Percentiles rank a stretch among this genome's conserved stretches.
These are phyloP conservation scores for Canna indica DNA, from an alignment of 176 grass and related monocot species.

Conservation along the genomic window DNA sequence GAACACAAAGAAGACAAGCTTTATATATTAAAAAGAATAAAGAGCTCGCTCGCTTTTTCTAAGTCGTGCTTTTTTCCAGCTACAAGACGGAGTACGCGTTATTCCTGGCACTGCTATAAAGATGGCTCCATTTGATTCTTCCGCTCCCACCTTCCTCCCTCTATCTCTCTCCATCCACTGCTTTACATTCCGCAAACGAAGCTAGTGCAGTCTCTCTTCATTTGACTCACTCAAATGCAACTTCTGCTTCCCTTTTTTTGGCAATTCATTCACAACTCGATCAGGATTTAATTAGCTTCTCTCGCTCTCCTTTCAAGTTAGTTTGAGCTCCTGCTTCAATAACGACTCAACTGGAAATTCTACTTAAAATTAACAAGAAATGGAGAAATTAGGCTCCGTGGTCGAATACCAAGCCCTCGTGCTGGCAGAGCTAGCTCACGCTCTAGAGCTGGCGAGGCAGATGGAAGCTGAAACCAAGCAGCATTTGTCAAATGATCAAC, in stretches of 20 bases:
- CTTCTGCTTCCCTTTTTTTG: no score
- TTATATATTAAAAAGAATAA: not conserved
- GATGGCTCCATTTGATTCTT: not conserved
- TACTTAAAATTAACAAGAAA: no score
- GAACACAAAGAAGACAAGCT: not conserved
- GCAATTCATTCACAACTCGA: no score
- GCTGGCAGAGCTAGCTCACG: conserved; percentile 40
- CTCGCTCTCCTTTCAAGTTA: no score
- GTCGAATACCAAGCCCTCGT: conserved; percentile 25
- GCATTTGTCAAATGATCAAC: conserved; percentile 13
- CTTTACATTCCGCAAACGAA: no score
- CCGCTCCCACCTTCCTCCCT: not conserved
- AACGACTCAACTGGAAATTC: no score
- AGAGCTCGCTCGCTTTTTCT: not conserved
- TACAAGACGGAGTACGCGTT: not conserved
- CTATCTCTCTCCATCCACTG: not conserved
- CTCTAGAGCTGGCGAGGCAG: conserved; percentile 40
- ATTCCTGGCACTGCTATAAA: not conserved
- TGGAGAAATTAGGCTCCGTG: no score
- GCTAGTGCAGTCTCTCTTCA: no score
- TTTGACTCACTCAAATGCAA: no score
- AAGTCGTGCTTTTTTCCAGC: not conserved
- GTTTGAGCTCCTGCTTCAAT: no score
- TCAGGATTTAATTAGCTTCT: no score
- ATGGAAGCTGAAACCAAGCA: conserved; percentile 34